A percentile compares a stretch with the other conserved stretches of the same genome.
phyloP scores from a whole-genome alignment of 2,329 filamentous ascomycete genomes.

The Claviceps digitariae region DNA sequence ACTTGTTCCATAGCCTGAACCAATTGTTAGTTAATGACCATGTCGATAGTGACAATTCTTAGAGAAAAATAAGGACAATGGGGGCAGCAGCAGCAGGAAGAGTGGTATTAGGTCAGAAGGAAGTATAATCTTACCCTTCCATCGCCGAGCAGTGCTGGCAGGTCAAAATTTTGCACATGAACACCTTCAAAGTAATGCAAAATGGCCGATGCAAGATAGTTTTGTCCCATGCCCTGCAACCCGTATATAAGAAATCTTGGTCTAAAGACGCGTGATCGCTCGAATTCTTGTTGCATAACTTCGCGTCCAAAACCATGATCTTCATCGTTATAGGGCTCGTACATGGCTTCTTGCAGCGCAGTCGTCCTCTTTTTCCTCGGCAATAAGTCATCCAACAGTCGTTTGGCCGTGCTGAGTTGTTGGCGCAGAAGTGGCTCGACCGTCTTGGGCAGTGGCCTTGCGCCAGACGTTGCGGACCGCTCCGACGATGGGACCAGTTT shows the following conservation, averaged over 20 bases:
- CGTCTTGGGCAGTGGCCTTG: slow-evolving; percentile 62
- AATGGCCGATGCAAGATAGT: slow-evolving; percentile 73
- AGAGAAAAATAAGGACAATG: not conserved
- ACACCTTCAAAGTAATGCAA: slow-evolving; percentile 86
- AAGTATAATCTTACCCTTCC: slow-evolving; percentile 45
- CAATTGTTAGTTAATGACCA: slow-evolving; percentile 9
- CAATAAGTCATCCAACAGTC: slow-evolving; percentile 59
- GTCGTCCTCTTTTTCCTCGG: slow-evolving; percentile 78
- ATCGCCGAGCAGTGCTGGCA: slow-evolving; percentile 76
- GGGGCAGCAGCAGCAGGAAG: too few species aligned
- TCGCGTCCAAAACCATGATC: slow-evolving; percentile 80
- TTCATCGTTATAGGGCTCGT: slow-evolving; percentile 67
- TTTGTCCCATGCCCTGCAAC: slow-evolving; percentile 81
- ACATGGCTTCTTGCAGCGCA: slow-evolving; percentile 88
- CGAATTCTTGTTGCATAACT: slow-evolving; percentile 62
- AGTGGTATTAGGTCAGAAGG: too few species aligned
- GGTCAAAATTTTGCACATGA: slow-evolving; percentile 88
- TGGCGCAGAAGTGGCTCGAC: slow-evolving; percentile 70
- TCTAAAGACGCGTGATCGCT: slow-evolving; percentile 74
- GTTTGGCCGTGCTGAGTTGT: slow-evolving; percentile 57
- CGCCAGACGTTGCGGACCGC: slow-evolving; percentile 72
- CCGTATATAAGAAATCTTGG: slow-evolving; percentile 77
- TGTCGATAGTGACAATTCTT: not conserved
- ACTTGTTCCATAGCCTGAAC: slow-evolving; percentile 66
- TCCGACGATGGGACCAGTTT: slow-evolving; percentile 94